Base-by-base conservation (phyloP, 2,329 filamentous ascomycete species). In the Ascochyta fabae region DNA sequence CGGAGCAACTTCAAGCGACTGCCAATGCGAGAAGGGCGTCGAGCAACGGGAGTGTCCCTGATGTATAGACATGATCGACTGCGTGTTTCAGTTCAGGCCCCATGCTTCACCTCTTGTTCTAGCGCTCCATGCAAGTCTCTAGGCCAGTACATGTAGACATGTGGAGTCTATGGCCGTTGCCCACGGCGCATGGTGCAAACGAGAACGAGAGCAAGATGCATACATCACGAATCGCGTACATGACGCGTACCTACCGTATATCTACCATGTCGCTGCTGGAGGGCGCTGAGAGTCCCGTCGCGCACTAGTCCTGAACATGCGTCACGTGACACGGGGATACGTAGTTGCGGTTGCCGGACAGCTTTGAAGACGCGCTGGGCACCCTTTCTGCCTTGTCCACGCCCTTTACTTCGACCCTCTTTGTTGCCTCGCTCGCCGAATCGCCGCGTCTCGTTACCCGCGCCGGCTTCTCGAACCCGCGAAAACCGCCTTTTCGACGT, bases 21-120 rank as follows among this genome's bases (percentile, higher is more conserved):
- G 44, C 48, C 33, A 52, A 40, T 52, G 48, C 43, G 13, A 48
- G 27, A 41, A 51, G 43, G 48, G 38, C 43, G 43, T 48, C 34
- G 48, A 52, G 43, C 44, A 41, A 29, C 31, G 47, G 38, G 26
- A 12, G 41, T 35, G 38, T 56, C 42, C 38, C 47, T 56, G 53
- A 48, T 51, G 51, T 51, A 56, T 56, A 36, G 43, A 48, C 46
- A 56, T 27, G 48, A 54, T 61, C 43, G 33, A 43, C 53, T 56
- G 53, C 53, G 42, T 56, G 53, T 56, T 56, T 56, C 53, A 56
- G 42, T 63, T 65, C 59, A 60, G 58, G 46, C 50, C 53, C 58
- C 51, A 64, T 66, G 64, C 64, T 61, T 66, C 66, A 68, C 56
- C 53, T 44, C 19, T 57, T 34, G 51, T 59, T 54, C 57, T 64